These are phyloP conservation scores for Russula virescens DNA, from an alignment of 768 basidiomycete genomes.

Conservation along the genomic window DNA sequence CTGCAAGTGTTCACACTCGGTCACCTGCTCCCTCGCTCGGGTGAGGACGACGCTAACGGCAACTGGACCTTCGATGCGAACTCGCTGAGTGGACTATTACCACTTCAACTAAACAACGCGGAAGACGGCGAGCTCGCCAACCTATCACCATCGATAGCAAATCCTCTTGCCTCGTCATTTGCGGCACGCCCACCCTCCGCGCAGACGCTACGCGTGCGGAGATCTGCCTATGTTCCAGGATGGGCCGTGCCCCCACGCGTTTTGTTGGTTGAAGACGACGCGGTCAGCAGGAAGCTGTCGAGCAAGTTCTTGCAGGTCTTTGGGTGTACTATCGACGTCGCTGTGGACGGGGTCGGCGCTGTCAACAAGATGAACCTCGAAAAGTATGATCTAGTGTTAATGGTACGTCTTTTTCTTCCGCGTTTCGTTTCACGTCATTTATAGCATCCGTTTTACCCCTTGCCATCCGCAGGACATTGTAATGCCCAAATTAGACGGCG, in stretches of 20 bases:
- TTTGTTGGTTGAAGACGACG: constrained; percentile 92
- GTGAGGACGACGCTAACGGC: constrained; percentile 46
- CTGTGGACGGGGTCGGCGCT: constrained; percentile 86
- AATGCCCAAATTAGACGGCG: constrained; percentile 85
- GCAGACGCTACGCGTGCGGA: constrained; percentile 59
- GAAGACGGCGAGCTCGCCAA: constrained; percentile 8
- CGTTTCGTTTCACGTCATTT: not conserved
- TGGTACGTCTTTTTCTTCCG: constrained; percentile 51
- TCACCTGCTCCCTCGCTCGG: constrained; percentile 58
- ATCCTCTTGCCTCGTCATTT: constrained; percentile 20
- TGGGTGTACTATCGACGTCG: constrained; percentile 91
- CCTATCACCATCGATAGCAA: constrained; percentile 2
- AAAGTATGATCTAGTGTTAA: constrained; percentile 93
- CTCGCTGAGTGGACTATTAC: constrained; percentile 28
- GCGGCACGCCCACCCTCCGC: constrained; percentile 24
- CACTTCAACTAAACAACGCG: constrained; percentile 3
- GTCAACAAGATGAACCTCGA: constrained; percentile 96
- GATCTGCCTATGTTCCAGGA: constrained; percentile 78
- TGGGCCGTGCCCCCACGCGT: constrained; percentile 92
- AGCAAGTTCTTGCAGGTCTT: constrained; percentile 94
- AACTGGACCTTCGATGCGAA: constrained; percentile 55
- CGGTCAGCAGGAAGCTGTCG: constrained; percentile 79
- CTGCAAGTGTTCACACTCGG: constrained; percentile 79
- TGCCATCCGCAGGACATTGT: constrained; percentile 70
- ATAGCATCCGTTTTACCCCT: constrained; percentile 6